Evolutionary conservation across 1,284 basidiomycete genomes (phyloP).

Genomic region (Tilletia walkeri): DNA sequence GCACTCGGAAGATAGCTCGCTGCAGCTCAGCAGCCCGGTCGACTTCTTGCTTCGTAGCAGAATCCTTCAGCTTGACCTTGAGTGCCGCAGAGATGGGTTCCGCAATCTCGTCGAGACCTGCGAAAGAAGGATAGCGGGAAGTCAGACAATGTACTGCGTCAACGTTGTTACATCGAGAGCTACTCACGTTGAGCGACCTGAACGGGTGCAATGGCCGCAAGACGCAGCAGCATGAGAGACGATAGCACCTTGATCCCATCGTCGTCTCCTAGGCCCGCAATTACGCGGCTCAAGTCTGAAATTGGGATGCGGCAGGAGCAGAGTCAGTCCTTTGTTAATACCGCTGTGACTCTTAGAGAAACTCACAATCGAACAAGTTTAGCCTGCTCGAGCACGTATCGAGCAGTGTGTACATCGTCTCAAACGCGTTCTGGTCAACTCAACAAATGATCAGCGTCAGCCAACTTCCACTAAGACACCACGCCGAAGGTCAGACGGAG

Average conservation of each 20-base stretch:
- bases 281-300: constrained; percentile 69
- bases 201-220: constrained; percentile 78
- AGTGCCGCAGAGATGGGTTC: constrained; percentile 80
- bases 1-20: constrained; percentile 77
- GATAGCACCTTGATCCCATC: constrained; percentile 89
- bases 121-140: constrained; percentile 33
- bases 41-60: constrained; percentile 90
- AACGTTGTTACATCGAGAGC: too few relatives aligned
- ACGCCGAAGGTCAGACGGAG: neutral
- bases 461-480: neutral
- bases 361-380: constrained; percentile 70
- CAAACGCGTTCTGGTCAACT: constrained; percentile 74
- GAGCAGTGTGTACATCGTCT: constrained; percentile 92
- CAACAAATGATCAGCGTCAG: neutral
- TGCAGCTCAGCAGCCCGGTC: constrained; percentile 90
- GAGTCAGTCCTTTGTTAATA: neutral
- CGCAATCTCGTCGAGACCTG: constrained; percentile 80
- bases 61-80: constrained; percentile 67
- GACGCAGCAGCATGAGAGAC: constrained; percentile 88
- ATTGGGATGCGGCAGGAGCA: neutral
- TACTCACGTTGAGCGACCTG: constrained; percentile 61
- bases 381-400: constrained; percentile 84
- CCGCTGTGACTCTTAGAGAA: neutral
- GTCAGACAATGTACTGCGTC: too few relatives aligned
- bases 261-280: constrained; percentile 83